Evolutionary conservation across 2,329 filamentous ascomycete species (phyloP).

Genomic region (Leptographium flavum): DNA sequence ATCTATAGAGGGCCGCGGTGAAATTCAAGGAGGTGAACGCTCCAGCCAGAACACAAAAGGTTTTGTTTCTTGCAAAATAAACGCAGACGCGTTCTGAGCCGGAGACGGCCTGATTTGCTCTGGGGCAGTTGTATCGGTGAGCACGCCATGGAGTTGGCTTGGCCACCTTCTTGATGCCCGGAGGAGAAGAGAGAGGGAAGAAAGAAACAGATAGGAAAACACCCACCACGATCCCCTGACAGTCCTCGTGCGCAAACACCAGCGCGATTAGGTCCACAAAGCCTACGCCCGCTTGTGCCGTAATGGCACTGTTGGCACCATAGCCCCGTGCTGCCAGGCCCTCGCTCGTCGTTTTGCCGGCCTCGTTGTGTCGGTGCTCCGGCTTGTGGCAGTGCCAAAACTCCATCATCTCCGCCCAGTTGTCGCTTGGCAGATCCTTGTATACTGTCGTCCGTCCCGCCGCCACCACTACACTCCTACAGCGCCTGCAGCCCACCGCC

Average conservation of each 20-base stretch:
- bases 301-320: conserved; percentile 63
- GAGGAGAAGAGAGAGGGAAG: background rate
- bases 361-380: conserved; percentile 14
- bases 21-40: conserved; percentile 16
- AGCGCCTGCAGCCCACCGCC: conserved; percentile 28
- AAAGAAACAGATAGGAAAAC: conserved; percentile 2
- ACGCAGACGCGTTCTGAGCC: conserved; percentile 7
- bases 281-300: conserved; percentile 50
- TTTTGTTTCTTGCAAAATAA: conserved; percentile 8
- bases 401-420: conserved; percentile 99
- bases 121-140: conserved; percentile 59
- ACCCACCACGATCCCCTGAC: conserved; percentile 29
- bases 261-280: conserved; percentile 74
- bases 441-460: conserved; percentile 38
- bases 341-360: conserved; percentile 22
- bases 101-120: conserved; percentile 24
- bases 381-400: conserved; percentile 99
- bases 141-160: conserved; percentile 36
- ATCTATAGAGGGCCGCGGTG: conserved; percentile 33
- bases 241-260: conserved; percentile 55
- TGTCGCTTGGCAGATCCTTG: conserved; percentile 91
- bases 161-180: conserved; percentile 51
- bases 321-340: conserved; percentile 56
- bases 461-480: conserved; percentile 23
- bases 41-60: background rate